Evolutionary conservation across 2,329 filamentous ascomycete species (phyloP).

Genomic region (Mollisiaceae sp.): DNA sequence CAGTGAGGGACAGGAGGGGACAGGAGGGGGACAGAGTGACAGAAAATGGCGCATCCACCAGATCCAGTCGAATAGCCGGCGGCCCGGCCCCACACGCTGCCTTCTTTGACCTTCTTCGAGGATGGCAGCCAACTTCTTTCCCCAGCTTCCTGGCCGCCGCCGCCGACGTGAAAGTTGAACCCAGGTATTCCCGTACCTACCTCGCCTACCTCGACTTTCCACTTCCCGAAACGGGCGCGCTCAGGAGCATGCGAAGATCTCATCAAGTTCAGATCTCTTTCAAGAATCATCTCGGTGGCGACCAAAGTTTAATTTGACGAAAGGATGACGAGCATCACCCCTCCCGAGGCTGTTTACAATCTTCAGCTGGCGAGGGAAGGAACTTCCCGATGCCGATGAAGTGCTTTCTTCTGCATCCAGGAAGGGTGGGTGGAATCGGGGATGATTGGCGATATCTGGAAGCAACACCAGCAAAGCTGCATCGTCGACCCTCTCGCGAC

Average conservation of each 20-base stretch:
- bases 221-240: slow-evolving; percentile 7
- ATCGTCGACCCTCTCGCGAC: background rate
- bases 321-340: background rate
- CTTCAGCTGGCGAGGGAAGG: slow-evolving; percentile 2
- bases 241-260: slow-evolving; percentile 20
- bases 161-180: background rate
- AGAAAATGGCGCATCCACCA: slow-evolving; percentile 24
- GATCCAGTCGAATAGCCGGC: slow-evolving; percentile 19
- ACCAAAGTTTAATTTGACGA: slow-evolving; percentile 5
- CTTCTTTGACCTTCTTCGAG: background rate
- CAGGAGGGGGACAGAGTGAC: too few species aligned
- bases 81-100: slow-evolving; percentile 17
- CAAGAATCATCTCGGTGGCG: background rate
- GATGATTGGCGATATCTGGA: slow-evolving; percentile 24
- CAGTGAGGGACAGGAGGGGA: too few species aligned
- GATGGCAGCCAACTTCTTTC: too few species aligned
- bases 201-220: slow-evolving; percentile 2
- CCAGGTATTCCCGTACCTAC: too few species aligned
- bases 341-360: background rate
- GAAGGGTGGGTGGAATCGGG: slow-evolving; percentile 18
- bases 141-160: background rate
- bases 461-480: slow-evolving; percentile 17
- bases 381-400: slow-evolving; percentile 7
- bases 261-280: slow-evolving; percentile 7
- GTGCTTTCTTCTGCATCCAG: background rate